Conservation (phyloP, 2,329 filamentous ascomycete species). For the Leptoxyphium fumago region DNA sequence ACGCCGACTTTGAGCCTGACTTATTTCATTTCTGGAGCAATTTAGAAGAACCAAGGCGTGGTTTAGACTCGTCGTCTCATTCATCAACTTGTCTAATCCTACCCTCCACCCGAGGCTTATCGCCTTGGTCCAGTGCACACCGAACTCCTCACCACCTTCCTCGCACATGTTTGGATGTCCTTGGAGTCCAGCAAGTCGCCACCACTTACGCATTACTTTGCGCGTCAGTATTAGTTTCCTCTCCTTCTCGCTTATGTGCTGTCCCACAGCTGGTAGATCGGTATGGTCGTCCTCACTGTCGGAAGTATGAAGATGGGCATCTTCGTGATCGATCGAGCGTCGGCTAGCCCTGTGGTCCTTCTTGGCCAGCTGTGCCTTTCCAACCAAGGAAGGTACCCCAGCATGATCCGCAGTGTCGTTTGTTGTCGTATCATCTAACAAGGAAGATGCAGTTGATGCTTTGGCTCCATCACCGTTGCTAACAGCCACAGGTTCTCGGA, state of each 20-base stretch:
- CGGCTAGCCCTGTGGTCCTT: not conserved
- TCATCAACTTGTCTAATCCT: constrained; percentile 37
- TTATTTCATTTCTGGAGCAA: too few relatives aligned
- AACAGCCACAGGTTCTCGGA: constrained; percentile 11
- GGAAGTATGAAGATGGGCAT: constrained; percentile 4
- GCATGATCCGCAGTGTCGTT: not conserved
- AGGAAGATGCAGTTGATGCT: not conserved
- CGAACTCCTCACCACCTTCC: constrained; percentile 44
- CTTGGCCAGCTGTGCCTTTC: constrained; percentile 7
- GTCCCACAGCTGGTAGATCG: constrained; percentile 30
- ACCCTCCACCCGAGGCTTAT: constrained; percentile 68
- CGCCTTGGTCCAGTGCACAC: constrained; percentile 60
- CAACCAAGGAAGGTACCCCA: constrained; percentile 6
- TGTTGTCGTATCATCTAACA: not conserved
- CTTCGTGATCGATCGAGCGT: not conserved
- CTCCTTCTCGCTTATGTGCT: constrained; percentile 25
- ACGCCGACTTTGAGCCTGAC: too few relatives aligned
- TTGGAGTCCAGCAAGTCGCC: constrained; percentile 48
- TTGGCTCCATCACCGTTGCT: not conserved
- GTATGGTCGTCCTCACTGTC: constrained; percentile 25
- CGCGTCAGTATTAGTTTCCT: constrained; percentile 50
- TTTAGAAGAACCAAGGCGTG: too few relatives aligned
- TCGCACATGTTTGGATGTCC: constrained; percentile 34
- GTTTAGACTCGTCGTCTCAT: not conserved
- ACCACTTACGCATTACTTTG: constrained; percentile 60